Conservation (phyloP, 2,329 filamentous ascomycete species). For the Epichloe glyceriae region DNA sequence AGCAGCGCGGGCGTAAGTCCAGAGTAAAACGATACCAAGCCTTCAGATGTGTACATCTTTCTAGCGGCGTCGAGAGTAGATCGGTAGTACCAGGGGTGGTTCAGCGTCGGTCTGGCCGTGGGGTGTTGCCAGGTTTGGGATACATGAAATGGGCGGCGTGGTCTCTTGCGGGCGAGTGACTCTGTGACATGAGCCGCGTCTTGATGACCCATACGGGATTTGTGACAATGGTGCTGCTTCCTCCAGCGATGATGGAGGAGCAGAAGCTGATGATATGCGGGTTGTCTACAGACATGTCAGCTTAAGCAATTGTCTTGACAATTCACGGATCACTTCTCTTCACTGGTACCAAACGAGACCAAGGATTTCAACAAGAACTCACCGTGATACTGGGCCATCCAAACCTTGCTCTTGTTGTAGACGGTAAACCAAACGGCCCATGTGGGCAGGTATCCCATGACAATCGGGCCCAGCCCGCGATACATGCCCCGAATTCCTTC, state of each 20-base stretch:
- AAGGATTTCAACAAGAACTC: conserved; percentile 9
- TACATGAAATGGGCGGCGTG: conserved; percentile 31
- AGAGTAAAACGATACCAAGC: conserved; percentile 84
- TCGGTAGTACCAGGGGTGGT: conserved; percentile 79
- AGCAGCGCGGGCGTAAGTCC: conserved; percentile 85
- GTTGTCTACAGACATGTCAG: conserved; percentile 40
- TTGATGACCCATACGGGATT: conserved; percentile 99
- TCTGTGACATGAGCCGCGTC: conserved; percentile 93
- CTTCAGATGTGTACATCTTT: conserved; percentile 92
- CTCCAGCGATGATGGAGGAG: conserved; percentile 82
- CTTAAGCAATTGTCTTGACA: background rate
- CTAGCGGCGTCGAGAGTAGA: conserved; percentile 82
- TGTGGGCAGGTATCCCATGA: conserved; percentile 89
- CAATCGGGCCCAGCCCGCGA: conserved; percentile 82
- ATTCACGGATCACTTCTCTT: background rate
- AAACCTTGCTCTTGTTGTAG: conserved; percentile 78
- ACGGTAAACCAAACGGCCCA: conserved; percentile 98
- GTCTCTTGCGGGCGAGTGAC: conserved; percentile 36
- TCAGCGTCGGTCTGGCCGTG: conserved; percentile 39
- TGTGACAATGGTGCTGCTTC: conserved; percentile 83
- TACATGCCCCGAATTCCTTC: conserved; percentile 89
- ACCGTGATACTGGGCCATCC: conserved; percentile 56
- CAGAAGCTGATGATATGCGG: conserved; percentile 69
- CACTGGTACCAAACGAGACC: background rate
- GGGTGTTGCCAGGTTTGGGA: conserved; percentile 38